Base-by-base conservation (phyloP, 2,329 filamentous ascomycete genomes). In the Bipolaris oryzae region DNA sequence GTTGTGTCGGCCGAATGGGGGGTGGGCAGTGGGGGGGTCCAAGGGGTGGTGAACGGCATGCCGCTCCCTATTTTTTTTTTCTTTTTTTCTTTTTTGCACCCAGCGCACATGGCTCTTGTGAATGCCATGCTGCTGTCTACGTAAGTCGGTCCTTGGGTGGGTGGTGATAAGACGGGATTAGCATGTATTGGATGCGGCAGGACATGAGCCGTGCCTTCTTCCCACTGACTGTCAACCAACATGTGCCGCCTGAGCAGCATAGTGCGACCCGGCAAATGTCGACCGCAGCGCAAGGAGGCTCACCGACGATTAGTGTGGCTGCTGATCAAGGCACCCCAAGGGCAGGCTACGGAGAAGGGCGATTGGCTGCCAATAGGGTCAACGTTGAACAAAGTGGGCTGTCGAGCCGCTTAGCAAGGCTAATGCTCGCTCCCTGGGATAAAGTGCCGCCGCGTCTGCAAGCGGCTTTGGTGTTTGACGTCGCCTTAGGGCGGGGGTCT, bases 401-500 rank as follows among this genome's bases (percentile, higher is more conserved):
- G 55, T 46, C 50, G 56, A 55, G 54, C 58, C 57, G 54, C 59
- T 50, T 57, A 51, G 57, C 39, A 38, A 58, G 57, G 58, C 60
- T 64, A 62, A 60, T 62, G 53, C 57, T 57, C 55, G 64, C 63
- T 62, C 58, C 61, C 58, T 34, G 66, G 62, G 62, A 62, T 63
- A 55, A 63, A 57, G 50, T 63, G 63, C 64, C 63, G 67, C 61
- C 53, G 53, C 64, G 62, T 50, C 67, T 66, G 63, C 61, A 63
- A 64, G 62, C 65, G 62, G 66, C 65, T 60, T 67, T 61, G 58
- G 61, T 53, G 62, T 73, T 67, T 62, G 63, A 64, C 54, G 53
- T 63, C 21, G 58, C 50, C 46, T 63, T 65, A 64, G 60, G 55
- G 56, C 55, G 45, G 58, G 15, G 71, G 69, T 74, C 73, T 74